These are phyloP conservation scores for Naganishia vaughanmartiniae DNA, from an alignment of 768 basidiomycete genomes.

Conservation along the genomic window DNA sequence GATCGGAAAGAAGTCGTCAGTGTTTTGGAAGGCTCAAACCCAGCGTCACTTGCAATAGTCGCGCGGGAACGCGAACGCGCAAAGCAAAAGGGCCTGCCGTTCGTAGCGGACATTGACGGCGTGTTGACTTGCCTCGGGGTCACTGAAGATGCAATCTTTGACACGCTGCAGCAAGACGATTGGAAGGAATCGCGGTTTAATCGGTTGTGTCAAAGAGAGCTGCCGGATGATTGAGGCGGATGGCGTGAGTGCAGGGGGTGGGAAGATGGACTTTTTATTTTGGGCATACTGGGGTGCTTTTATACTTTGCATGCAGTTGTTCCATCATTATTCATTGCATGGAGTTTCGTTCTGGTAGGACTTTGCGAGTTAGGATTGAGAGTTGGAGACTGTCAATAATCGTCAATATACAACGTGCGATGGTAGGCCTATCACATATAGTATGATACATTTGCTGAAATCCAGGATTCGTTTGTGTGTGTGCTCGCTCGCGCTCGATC, in stretches of 20 bases:
- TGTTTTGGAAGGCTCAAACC: conserved; percentile 47
- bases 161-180: conserved; percentile 42
- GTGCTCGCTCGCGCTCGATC: too few species aligned
- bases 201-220: conserved; percentile 45
- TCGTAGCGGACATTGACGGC: conserved; percentile 44
- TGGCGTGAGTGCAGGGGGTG: neutral
- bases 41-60: conserved; percentile 44
- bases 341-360: neutral
- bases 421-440: neutral
- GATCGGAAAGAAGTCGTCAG: conserved; percentile 48
- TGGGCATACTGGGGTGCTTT: neutral
- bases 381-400: neutral
- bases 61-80: conserved; percentile 48
- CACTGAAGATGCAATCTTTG: conserved; percentile 45
- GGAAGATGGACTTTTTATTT: neutral
- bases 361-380: too few species aligned
- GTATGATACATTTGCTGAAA: too few species aligned
- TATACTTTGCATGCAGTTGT: neutral
- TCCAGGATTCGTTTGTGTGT: too few species aligned
- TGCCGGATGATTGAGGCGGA: conserved; percentile 45
- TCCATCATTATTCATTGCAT: neutral
- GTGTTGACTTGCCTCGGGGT: conserved; percentile 46
- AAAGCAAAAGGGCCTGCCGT: conserved; percentile 43
- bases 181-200: conserved; percentile 50
- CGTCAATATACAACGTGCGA: neutral